Conservation (phyloP, 1,284 basidiomycete species). For the Sutorius eximius region DNA sequence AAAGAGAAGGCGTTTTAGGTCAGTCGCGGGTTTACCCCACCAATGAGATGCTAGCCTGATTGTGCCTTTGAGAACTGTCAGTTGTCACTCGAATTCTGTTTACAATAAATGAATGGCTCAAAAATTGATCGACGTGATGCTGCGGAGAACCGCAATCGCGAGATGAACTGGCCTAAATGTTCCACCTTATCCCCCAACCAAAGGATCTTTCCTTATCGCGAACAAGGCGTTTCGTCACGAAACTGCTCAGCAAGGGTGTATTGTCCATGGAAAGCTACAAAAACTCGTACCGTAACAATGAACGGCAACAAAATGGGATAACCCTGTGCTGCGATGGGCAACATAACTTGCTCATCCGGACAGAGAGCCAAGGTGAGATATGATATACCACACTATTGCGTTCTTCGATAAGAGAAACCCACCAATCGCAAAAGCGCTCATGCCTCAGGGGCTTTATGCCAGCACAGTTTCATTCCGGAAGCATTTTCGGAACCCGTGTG, state of each 20-base stretch:
- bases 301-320: neutral
- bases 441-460: conserved; percentile 5
- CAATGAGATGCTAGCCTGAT: conserved; percentile 12
- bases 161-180: conserved; percentile 2
- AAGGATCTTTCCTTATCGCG: conserved; percentile 25
- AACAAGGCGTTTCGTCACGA: conserved; percentile 1
- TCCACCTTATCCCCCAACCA: conserved; percentile 27
- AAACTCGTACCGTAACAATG: neutral
- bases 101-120: conserved; percentile 1
- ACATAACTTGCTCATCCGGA: conserved; percentile 3
- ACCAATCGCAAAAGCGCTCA: conserved; percentile 32
- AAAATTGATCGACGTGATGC: conserved; percentile 13
- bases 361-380: neutral
- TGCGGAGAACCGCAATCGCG: conserved; percentile 14
- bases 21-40: conserved; percentile 1
- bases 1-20: neutral
- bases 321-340: conserved; percentile 3
- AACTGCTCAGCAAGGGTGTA: conserved; percentile 1
- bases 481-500: conserved; percentile 7
- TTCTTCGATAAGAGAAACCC: conserved; percentile 14
- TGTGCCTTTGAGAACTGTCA: conserved; percentile 11
- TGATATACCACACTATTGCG: conserved; percentile 5
- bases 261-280: neutral
- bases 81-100: neutral
- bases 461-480: conserved; percentile 13